Evolutionary conservation across 2,329 filamentous ascomycete genomes (phyloP), one percentile per base, ranked within the genome.

Genomic region (Exophiala lecanii-corni): DNA sequence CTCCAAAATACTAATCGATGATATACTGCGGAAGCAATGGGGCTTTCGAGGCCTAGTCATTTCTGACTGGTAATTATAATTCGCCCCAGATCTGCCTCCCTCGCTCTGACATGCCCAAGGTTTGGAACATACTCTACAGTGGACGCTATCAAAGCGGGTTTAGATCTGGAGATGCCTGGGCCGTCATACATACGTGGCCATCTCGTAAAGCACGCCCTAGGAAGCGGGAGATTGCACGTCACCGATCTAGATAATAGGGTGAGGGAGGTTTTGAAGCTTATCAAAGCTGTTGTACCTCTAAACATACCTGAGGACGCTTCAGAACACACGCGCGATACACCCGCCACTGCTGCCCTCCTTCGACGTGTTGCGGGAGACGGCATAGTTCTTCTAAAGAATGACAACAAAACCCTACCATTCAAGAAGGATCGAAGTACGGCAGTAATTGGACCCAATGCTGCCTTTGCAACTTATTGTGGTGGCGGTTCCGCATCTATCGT

Each of bases 1-100:
- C n/a, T 28, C 47, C 65, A 69, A 54, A 66, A 62, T 51, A n/a
- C 57, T 69, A 12, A 57, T 69, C 21, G 57, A 59, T 9, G 62
- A 66, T 47, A 65, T 70, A 4, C 51, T 70, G 9, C 61, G 67
- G 12, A 63, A 63, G 46, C 66, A 70, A 49, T 70, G 67, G 67
- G 60, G 58, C 2, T 69, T 64, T 62, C 61, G 67, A 43, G 67
- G 67, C 2, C 47, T 70, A 25, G 53, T 69, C 17, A 68, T 70
- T 62, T 68, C 65, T 44, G 66, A 70, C 50, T 70, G 64, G 66
- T 67, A 51, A 40, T 9, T 28, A n/a, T n/a, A 28, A 9, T 28
- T 9, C 25, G 9, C 9, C 25, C 9, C 25, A 9, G 25, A 9
- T 28, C 25, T 9, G 9, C 25, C 25, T 28, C 9, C 9, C 7